Evolutionary conservation across 2,329 filamentous ascomycete species (phyloP).

Genomic region (Xylaria digitata): DNA sequence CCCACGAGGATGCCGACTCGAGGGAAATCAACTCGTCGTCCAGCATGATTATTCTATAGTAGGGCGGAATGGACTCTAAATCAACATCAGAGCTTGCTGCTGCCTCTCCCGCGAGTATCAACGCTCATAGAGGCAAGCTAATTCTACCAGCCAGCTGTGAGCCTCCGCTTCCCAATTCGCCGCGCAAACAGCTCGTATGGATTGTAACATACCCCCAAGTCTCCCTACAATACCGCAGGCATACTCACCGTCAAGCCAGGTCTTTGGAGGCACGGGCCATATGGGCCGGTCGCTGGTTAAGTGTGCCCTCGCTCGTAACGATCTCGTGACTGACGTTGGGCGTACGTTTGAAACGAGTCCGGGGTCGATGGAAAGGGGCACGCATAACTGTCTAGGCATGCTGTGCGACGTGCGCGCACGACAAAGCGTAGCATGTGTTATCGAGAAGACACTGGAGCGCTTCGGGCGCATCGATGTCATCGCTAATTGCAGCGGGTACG

Average conservation of each 20-base stretch:
- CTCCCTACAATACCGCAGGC: constrained; percentile 14
- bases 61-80: constrained; percentile 47
- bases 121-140: constrained; percentile 55
- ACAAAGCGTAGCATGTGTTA: constrained; percentile 78
- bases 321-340: constrained; percentile 88
- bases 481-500: constrained; percentile 94
- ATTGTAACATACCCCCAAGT: constrained; percentile 69
- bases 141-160: constrained; percentile 86
- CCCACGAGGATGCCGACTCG: constrained; percentile 26
- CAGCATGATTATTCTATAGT: constrained; percentile 39
- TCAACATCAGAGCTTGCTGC: constrained; percentile 44
- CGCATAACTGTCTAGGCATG: constrained; percentile 79
- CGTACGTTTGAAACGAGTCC: constrained; percentile 80
- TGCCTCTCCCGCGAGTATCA: constrained; percentile 46
- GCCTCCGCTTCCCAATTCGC: constrained; percentile 77
- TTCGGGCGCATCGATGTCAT: constrained; percentile 90
- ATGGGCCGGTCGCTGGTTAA: constrained; percentile 93
- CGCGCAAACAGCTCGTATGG: constrained; percentile 84
- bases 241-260: constrained; percentile 57
- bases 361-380: constrained; percentile 77
- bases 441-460: constrained; percentile 75
- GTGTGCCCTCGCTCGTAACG: constrained; percentile 80
- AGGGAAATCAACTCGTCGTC: background rate
- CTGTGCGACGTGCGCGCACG: constrained; percentile 90
- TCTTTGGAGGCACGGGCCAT: constrained; percentile 97